Evolutionary conservation across 108 stramenopile species (phyloP), one percentile per base, ranked within the genome.

Genomic region (Stephanodiscus minutulus): DNA sequence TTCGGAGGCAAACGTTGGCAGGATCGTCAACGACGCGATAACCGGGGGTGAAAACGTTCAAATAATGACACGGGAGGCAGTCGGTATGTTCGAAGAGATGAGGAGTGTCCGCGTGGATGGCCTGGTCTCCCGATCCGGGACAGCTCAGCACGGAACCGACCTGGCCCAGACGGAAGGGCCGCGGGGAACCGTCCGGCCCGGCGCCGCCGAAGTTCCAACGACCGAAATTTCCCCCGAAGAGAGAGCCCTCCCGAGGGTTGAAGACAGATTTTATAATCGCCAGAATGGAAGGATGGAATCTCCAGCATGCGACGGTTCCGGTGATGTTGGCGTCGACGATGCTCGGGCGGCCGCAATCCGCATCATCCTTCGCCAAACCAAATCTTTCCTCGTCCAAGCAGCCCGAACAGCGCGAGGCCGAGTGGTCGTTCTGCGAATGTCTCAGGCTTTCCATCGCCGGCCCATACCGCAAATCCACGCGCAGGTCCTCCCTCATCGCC

Each of bases 401-500:
- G 10, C 39, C 39, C 4, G 50, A 46, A 10, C n/a, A n/a, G n/a
- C 41, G 33, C 35, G 12, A 47, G 18, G 70, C 61, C 28, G 33
- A 27, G 2, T 64, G 37, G 25, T 79, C 73, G n/a, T 74, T 53
- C 12, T 57, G n/a, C 1, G 7, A 25, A 0, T 22, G 24, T 28
- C 88, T 65, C n/a, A 90, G 20, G 10, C 49, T 53, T 25, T 61
- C 31, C 67, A 94, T 79, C 1, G 53, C 41, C 0, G 90, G 90
- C 37, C 90, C 93, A 52, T 87, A 64, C 48, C 93, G 61, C 31
- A 94, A 58, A 81, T 94, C 93, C 28, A 94, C 61, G 7, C 93
- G 87, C 17, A 94, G 64, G 64, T 94, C 90, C 83, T 91, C 93
- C 48, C 93, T 61, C 94, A 92, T 92, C n/a, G 91, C 86, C 70